Evolutionary conservation across 768 basidiomycete species (phyloP).

Genomic region (Infundibulicybe gibba): DNA sequence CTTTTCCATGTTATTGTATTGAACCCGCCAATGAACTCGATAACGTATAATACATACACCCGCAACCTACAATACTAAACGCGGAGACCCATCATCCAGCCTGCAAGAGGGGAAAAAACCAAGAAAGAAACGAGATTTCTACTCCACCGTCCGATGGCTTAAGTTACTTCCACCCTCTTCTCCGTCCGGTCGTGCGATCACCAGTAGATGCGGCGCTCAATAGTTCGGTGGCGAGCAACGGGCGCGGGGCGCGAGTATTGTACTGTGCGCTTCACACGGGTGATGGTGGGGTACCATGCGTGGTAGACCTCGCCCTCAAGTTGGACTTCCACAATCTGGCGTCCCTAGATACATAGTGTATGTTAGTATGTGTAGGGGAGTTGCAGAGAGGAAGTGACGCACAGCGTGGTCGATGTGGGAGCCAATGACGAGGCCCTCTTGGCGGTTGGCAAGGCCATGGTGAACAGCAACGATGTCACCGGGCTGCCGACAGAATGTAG

Average conservation of each 20-base stretch:
- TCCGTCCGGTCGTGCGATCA: conserved; percentile 25
- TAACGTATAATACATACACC: no score
- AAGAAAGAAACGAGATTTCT: background rate
- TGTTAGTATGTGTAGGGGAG: background rate
- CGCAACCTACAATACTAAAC: no score
- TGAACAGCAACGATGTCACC: conserved; percentile 81
- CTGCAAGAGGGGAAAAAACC: background rate
- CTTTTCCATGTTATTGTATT: no score
- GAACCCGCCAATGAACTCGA: no score
- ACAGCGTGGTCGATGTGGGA: conserved; percentile 70
- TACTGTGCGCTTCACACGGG: conserved; percentile 72
- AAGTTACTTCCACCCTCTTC: no score
- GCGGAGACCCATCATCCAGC: background rate
- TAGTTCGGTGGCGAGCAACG: conserved; percentile 39
- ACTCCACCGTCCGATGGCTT: no score
- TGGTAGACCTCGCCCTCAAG: conserved; percentile 71
- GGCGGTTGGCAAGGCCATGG: conserved; percentile 56
- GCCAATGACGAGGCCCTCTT: conserved; percentile 80
- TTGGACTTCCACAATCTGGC: conserved; percentile 80
- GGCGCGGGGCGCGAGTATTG: conserved; percentile 49
- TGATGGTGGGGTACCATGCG: conserved; percentile 77
- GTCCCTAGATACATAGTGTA: conserved; percentile 46
- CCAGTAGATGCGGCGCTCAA: conserved; percentile 79
- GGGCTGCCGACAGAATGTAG: conserved; percentile 35
- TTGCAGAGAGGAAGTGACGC: conserved; percentile 22